Percentiles rank a stretch among this genome's conserved stretches.
Evolutionary conservation across 441 rosid genomes (phyloP).

Genomic region (Isatis lusitanica): DNA sequence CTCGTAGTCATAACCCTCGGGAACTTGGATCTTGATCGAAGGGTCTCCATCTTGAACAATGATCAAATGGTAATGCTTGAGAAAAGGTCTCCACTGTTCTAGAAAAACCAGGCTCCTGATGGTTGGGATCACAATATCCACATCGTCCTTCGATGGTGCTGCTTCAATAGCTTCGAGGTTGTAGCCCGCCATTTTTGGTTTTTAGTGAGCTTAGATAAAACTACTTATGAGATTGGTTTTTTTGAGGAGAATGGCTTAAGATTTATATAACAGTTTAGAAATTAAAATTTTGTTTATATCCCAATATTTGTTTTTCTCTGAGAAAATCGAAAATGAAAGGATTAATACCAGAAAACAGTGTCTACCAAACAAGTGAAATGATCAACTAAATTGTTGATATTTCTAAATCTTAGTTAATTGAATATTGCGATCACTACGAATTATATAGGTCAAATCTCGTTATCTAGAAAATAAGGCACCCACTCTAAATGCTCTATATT

Average conservation of each 20-base stretch:
- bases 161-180: constrained; percentile 37
- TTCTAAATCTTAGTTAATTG: neutral
- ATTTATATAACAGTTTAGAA: constrained; percentile 14
- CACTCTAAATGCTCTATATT: neutral
- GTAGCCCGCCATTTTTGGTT: constrained; percentile 33
- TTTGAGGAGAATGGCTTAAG: neutral
- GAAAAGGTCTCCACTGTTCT: constrained; percentile 37
- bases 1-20: constrained; percentile 39
- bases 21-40: constrained; percentile 30
- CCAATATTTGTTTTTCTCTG: neutral
- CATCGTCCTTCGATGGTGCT: constrained; percentile 34
- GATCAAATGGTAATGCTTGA: constrained; percentile 36
- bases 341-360: neutral
- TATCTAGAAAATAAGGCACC: neutral
- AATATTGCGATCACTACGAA: neutral
- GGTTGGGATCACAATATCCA: constrained; percentile 40
- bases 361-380: neutral
- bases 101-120: constrained; percentile 33
- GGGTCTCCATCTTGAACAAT: constrained; percentile 42
- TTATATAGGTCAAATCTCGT: constrained; percentile 13
- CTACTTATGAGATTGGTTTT: neutral
- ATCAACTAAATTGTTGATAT: neutral
- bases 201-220: neutral
- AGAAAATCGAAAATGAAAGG: neutral
- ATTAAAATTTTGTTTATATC: neutral